phyloP scores from a whole-genome alignment of 1,139 yeast genomes.

The Pichia terricola region DNA sequence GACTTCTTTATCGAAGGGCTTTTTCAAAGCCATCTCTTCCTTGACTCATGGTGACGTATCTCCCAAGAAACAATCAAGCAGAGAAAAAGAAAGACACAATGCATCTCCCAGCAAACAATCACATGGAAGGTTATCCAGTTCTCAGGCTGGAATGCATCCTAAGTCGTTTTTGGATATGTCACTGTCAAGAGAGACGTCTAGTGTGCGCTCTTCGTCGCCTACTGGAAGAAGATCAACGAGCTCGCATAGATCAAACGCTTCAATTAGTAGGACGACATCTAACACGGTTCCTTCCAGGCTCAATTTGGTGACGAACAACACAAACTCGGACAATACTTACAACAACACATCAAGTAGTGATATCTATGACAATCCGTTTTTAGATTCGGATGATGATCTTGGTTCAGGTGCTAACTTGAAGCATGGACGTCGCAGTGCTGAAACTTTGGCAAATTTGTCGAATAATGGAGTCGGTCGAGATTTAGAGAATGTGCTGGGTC shows the following conservation, averaged over 20 bases:
- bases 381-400: slow-evolving; percentile 6
- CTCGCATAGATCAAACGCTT: slow-evolving; percentile 4
- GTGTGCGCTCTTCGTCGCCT: slow-evolving; percentile 8
- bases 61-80: slow-evolving; percentile 8
- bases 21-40: slow-evolving; percentile 7
- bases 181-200: slow-evolving; percentile 3
- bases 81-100: not conserved
- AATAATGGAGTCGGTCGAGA: too few species aligned
- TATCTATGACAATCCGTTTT: slow-evolving; percentile 6
- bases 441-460: too few species aligned
- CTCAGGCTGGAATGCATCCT: slow-evolving; percentile 4
- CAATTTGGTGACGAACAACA: not conserved
- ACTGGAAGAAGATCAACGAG: slow-evolving; percentile 5
- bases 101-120: slow-evolving; percentile 4
- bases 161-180: slow-evolving; percentile 10
- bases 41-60: slow-evolving; percentile 8
- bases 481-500: too few species aligned
- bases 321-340: too few species aligned
- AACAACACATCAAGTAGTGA: too few species aligned
- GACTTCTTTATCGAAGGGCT: slow-evolving; percentile 5
- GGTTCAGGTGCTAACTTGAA: too few species aligned
- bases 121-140: not conserved
- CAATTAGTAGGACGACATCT: slow-evolving; percentile 9
- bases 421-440: too few species aligned
- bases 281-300: slow-evolving; percentile 4